A percentile compares a stretch with the other conserved stretches of the same genome.
Conservation (phyloP, 2,329 filamentous ascomycete genomes). For the Rutstroemia sp. region DNA sequence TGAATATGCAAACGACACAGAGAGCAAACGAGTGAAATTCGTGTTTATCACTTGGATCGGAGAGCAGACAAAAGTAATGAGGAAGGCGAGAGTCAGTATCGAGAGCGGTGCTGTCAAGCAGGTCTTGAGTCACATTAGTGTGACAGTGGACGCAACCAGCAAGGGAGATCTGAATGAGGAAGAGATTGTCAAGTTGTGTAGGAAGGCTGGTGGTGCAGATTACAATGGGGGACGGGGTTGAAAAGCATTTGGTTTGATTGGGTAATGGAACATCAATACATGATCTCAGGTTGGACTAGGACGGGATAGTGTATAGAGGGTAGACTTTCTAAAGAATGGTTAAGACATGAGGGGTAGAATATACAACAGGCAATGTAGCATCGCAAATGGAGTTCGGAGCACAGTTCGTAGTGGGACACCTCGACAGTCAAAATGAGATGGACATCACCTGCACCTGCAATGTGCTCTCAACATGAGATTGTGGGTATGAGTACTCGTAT, state of each 20-base stretch:
- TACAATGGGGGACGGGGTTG: slow-evolving; percentile 57
- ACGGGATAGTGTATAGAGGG: neutral
- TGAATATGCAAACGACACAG: slow-evolving; percentile 65
- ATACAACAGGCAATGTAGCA: neutral
- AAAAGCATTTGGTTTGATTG: neutral
- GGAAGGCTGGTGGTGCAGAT: slow-evolving; percentile 62
- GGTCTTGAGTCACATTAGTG: slow-evolving; percentile 56
- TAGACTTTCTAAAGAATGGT: too few species aligned
- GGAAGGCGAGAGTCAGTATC: slow-evolving; percentile 61
- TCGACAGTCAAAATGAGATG: neutral
- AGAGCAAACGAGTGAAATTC: slow-evolving; percentile 63
- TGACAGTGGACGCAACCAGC: slow-evolving; percentile 56
- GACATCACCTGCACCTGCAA: neutral
- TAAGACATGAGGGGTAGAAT: neutral
- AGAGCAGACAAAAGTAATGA: slow-evolving; percentile 57
- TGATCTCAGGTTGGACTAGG: neutral
- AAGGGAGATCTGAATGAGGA: slow-evolving; percentile 52
- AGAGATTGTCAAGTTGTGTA: slow-evolving; percentile 52
- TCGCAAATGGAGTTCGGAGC: neutral
- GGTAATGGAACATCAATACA: too few species aligned
- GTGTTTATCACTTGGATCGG: slow-evolving; percentile 63
- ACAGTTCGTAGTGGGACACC: neutral
- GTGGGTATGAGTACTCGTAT: slow-evolving; percentile 2
- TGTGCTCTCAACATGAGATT: neutral
- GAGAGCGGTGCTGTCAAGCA: slow-evolving; percentile 60